phyloP scores from a whole-genome alignment of 75 land plant genomes.

The Pseudotsuga menziesii region DNA sequence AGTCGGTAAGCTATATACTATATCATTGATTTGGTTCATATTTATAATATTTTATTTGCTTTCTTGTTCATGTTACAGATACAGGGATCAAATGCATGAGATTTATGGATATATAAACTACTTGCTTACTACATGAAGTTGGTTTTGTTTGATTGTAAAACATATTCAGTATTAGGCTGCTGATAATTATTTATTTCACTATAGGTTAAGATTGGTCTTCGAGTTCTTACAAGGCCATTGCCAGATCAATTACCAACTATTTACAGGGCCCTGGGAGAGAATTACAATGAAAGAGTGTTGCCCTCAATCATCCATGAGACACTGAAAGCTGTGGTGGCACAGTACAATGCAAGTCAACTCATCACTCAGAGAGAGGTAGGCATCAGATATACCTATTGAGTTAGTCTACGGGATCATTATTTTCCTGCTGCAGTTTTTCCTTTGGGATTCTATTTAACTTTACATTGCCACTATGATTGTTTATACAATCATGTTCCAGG shows the following conservation, averaged over 20 bases:
- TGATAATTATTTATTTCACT: background rate
- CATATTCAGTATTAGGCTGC: too few species aligned
- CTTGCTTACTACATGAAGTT: too few species aligned
- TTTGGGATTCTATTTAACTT: too few species aligned
- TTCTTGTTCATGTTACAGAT: too few species aligned
- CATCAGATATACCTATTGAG: background rate
- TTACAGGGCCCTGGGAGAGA: conserved; percentile 64
- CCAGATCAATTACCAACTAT: conserved; percentile 67
- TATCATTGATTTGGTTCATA: too few species aligned
- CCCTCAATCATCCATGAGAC: conserved; percentile 85
- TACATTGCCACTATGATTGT: too few species aligned
- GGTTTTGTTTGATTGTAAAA: too few species aligned
- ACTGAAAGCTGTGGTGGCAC: conserved; percentile 86
- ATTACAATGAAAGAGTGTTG: conserved; percentile 74
- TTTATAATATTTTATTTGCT: too few species aligned
- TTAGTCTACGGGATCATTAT: background rate
- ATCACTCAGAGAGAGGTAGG: conserved; percentile 87
- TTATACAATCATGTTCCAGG: conserved; percentile 13
- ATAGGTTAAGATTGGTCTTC: conserved; percentile 77
- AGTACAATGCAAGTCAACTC: conserved; percentile 86
- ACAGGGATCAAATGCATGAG: too few species aligned
- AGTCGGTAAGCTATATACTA: too few species aligned
- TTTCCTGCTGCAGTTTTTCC: background rate
- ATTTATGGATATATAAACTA: too few species aligned
- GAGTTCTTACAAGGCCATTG: conserved; percentile 77